Evolutionary conservation across 1,284 basidiomycete species (phyloP).

Genomic region (Microbotryum lychnidis-dioicae): DNA sequence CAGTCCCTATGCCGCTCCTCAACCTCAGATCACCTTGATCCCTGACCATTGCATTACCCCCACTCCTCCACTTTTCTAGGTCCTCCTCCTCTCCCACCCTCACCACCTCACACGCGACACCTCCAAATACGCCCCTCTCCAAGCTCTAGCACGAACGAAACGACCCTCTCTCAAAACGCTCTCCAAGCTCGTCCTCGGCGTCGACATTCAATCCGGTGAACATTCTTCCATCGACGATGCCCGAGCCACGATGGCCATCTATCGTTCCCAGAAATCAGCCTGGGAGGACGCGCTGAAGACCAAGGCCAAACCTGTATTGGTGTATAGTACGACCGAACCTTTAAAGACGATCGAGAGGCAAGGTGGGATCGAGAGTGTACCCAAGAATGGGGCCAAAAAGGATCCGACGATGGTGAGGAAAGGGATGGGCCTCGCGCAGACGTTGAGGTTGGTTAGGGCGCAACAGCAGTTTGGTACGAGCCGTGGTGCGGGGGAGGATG

Average conservation of each 20-base stretch:
- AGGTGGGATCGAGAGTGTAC: no score
- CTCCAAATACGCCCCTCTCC: constrained; percentile 51
- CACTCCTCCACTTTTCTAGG: constrained; percentile 46
- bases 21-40: neutral
- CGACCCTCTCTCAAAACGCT: constrained; percentile 71
- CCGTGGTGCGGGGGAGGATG: neutral
- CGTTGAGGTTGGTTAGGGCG: constrained; percentile 14
- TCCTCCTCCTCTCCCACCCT: constrained; percentile 83
- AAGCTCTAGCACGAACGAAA: constrained; percentile 51
- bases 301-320: constrained; percentile 15
- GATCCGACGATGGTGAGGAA: constrained; percentile 8
- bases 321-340: constrained; percentile 19
- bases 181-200: constrained; percentile 67
- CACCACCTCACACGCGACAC: constrained; percentile 73
- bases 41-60: neutral
- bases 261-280: constrained; percentile 70
- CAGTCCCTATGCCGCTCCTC: constrained; percentile 19
- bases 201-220: constrained; percentile 78
- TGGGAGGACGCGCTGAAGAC: constrained; percentile 58
- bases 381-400: no score
- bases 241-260: constrained; percentile 90
- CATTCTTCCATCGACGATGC: constrained; percentile 90
- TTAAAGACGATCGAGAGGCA: neutral
- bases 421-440: constrained; percentile 15
- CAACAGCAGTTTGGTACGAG: constrained; percentile 1